These are phyloP conservation scores for Chytridium lagenaria DNA, from an alignment of 371 early-diverging fungal genomes.

Conservation along the genomic window DNA sequence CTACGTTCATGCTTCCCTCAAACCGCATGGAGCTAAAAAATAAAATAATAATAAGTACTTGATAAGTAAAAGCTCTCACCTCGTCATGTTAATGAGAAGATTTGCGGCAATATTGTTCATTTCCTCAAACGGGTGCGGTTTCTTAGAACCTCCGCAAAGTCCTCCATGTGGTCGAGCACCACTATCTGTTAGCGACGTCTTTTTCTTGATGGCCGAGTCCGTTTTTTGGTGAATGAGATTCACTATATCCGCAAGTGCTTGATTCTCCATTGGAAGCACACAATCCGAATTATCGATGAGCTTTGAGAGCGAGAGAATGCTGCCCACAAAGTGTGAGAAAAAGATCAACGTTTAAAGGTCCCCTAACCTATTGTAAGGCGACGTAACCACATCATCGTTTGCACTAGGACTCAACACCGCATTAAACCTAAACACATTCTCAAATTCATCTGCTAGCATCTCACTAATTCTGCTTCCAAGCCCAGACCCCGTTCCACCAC, in stretches of 20 bases:
- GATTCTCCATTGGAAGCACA: constrained; percentile 73
- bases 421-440: constrained; percentile 60
- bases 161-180: constrained; percentile 37
- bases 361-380: constrained; percentile 63
- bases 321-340: constrained; percentile 25
- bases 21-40: constrained; percentile 67
- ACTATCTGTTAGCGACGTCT: constrained; percentile 34
- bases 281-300: constrained; percentile 63
- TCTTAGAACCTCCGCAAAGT: constrained; percentile 34
- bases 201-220: neutral
- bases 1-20: constrained; percentile 73
- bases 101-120: constrained; percentile 67
- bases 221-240: constrained; percentile 48
- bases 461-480: constrained; percentile 65
- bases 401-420: constrained; percentile 56
- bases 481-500: constrained; percentile 80
- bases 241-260: constrained; percentile 64
- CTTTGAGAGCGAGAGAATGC: constrained; percentile 62
- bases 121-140: constrained; percentile 53
- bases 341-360: neutral
- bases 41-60: neutral
- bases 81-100: constrained; percentile 60
- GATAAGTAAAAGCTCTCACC: constrained; percentile 36
- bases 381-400: constrained; percentile 66
- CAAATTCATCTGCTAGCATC: constrained; percentile 59